Base-by-base conservation (phyloP, 352 stramenopile genomes). In the Blastocystis sp. region DNA sequence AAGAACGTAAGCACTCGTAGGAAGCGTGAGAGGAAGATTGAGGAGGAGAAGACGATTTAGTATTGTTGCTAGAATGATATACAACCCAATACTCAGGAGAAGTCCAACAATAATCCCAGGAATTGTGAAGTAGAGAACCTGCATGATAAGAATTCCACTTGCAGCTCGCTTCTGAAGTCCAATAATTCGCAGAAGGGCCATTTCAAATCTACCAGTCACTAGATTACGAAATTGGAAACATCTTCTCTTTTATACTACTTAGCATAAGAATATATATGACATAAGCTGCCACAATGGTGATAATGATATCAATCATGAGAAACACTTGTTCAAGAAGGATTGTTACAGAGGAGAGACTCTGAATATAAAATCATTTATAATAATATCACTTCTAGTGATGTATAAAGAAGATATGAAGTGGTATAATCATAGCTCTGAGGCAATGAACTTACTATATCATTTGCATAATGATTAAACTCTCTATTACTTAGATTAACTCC, bases 271-370 rank as follows among this genome's bases (percentile, higher is more conserved):
- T 84, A 57, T 66, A 69, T 17, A 84, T 84, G 19, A 84, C 73
- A 42, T 84, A 84, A 37, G 73, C 73, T 2, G 73, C 73, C 1
- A 84, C 53, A 40, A 84, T n/a, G 13, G 73, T 84, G 51, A 84
- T 84, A 51, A 84, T 84, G 0, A 84, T 44, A 30, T 68, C 73
- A 42, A 84, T 84, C 73, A 84, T 84, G 44, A 84, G 19, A 57
- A 84, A 84, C 11, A 84, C 73, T 64, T 84, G 73, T 1, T 84
- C 73, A 19, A 84, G 53, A 1, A 84, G 51, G 19, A 68, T 68
- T 1, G 73, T 84, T 22, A 84, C 35, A n/a, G 73, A 84, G 30
- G 73, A 66, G 13, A 84, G 73, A 44, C 30, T 54, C 64, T 76
- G 64, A 15, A 7, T 33, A 2, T 33, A 15, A 48, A 9, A 48